Evolutionary conservation across 306 rosid genomes (phyloP).

Genomic region (Urtica urens): DNA sequence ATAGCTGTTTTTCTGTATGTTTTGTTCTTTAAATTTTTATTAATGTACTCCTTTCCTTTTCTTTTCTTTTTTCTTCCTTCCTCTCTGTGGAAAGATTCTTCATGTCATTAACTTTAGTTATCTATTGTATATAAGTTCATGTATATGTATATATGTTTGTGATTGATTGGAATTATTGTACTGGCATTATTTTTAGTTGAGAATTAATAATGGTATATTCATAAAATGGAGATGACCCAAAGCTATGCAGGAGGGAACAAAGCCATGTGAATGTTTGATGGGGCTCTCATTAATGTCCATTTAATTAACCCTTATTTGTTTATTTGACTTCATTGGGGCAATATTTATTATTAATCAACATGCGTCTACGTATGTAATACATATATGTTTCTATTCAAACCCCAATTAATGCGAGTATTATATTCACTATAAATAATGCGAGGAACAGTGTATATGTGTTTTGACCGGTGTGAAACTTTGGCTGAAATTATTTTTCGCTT

Average conservation of each 20-base stretch:
- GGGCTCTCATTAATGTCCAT: slow-evolving; percentile 39
- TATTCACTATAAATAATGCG: too few species aligned
- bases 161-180: too few species aligned
- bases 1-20: slow-evolving; percentile 48
- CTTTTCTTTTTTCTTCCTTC: slow-evolving; percentile 12
- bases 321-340: slow-evolving; percentile 13
- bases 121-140: neutral
- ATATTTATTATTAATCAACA: slow-evolving; percentile 19
- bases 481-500: too few species aligned
- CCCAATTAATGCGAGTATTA: too few species aligned
- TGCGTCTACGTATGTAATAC: slow-evolving; percentile 1
- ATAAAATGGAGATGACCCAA: slow-evolving; percentile 16
- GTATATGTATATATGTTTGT: neutral
- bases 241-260: slow-evolving; percentile 54
- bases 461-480: too few species aligned
- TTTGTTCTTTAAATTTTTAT: slow-evolving; percentile 36
- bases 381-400: slow-evolving; percentile 5
- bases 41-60: slow-evolving; percentile 24
- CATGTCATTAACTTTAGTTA: slow-evolving; percentile 18
- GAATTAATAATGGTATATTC: slow-evolving; percentile 9
- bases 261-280: slow-evolving; percentile 77
- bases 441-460: too few species aligned
- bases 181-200: slow-evolving; percentile 12
- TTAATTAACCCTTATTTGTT: slow-evolving; percentile 34
- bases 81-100: slow-evolving; percentile 28